Base-by-base conservation (phyloP, 306 rosid genomes). In the Lathyrus sativus region DNA sequence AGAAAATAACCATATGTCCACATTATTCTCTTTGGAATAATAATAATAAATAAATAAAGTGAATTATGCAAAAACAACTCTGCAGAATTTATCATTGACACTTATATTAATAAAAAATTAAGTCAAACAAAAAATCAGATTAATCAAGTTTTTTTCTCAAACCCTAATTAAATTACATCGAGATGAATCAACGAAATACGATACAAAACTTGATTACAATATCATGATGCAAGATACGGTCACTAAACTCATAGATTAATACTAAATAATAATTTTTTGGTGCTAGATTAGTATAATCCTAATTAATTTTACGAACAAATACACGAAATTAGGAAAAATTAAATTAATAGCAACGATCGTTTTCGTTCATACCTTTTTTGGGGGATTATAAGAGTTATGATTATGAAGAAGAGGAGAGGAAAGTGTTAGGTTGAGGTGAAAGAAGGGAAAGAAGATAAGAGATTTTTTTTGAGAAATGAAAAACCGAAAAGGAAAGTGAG, bases 21-120 rank as follows among this genome's bases (percentile, higher is more conserved):
- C 12, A 59, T 59, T 11, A 31, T 29, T n/a, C 22, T 2, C 7
- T 4, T 6, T 1, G 22, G 13, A 57, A 9, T 13, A 57, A 33
- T 6, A 22, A 38, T 2, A 26, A 55, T 0, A 4, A 15, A n/a
- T n/a, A n/a, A n/a, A n/a, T n/a, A n/a, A n/a, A n/a, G n/a, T 19
- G 22, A 55, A 19, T 53, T 9, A 4, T 4, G 8, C 22, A 12
- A 44, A 74, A 57, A 57, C n/a, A 57, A 41, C 55, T n/a, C 41
- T n/a, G 24, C 9, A 45, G 8, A 66, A 57, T 44, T 55, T 37
- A 45, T 55, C 28, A 49, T 56, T 41, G 14, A 26, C 66, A 33
- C 38, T 33, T 33, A 33, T 31, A 31, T 35, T 1, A 35, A 7
- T 2, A 35, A 35, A 33, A 35, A 35, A 2, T 7, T 7, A 35